phyloP scores from a whole-genome alignment of 257 asterid genomes.

The Petunia secreta region DNA sequence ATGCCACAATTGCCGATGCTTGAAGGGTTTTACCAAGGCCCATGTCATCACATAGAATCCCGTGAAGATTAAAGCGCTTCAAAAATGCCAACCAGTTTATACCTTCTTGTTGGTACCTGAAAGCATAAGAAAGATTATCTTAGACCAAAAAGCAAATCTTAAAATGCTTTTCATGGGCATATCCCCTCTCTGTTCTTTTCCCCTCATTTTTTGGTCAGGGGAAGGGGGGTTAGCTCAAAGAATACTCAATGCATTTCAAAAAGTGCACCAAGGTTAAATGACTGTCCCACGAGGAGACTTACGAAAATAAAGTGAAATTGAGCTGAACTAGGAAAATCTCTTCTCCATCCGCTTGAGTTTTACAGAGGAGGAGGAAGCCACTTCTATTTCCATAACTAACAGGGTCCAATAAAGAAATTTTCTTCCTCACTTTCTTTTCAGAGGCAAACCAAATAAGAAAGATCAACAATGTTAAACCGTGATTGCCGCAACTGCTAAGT shows the following conservation, averaged over 20 bases:
- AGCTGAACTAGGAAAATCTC: background rate
- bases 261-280: slow-evolving; percentile 5
- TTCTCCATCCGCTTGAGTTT: background rate
- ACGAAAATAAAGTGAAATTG: background rate
- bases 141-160: background rate
- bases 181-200: background rate
- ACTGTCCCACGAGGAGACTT: background rate
- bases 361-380: slow-evolving; percentile 4
- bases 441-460: slow-evolving; percentile 20
- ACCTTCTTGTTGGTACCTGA: slow-evolving; percentile 99
- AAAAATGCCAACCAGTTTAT: slow-evolving; percentile 96
- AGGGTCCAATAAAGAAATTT: background rate
- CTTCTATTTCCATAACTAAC: slow-evolving; percentile 1
- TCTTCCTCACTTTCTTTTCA: background rate
- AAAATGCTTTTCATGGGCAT: background rate
- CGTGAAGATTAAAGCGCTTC: slow-evolving; percentile 94
- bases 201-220: background rate
- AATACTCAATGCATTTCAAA: background rate
- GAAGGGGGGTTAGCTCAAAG: background rate
- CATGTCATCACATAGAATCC: slow-evolving; percentile 99
- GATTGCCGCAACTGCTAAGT: background rate
- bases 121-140: slow-evolving; percentile 26
- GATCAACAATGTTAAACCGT: background rate
- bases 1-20: slow-evolving; percentile 92
- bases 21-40: slow-evolving; percentile 99